phyloP scores from a whole-genome alignment of 2,329 filamentous ascomycete genomes.

The Diaporthe ampelina region DNA sequence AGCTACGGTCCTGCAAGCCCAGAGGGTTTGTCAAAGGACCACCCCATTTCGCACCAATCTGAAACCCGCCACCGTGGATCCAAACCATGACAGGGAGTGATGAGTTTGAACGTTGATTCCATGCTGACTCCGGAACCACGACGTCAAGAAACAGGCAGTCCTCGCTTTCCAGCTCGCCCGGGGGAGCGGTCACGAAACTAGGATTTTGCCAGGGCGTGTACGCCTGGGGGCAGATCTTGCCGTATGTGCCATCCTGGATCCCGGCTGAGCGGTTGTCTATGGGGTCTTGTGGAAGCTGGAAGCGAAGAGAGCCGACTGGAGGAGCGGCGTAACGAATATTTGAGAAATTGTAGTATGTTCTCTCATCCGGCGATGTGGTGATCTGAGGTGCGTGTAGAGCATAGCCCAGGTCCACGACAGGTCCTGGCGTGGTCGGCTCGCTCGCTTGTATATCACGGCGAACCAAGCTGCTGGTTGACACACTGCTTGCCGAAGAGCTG shows the following conservation, averaged over 20 bases:
- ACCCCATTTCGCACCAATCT: conserved; percentile 49
- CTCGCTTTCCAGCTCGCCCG: conserved; percentile 45
- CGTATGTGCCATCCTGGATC: conserved; percentile 40
- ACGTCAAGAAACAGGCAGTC: conserved; percentile 60
- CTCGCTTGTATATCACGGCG: not conserved
- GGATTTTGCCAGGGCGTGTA: conserved; percentile 32
- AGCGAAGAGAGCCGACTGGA: conserved; percentile 43
- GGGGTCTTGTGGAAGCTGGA: conserved; percentile 42
- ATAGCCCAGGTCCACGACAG: conserved; percentile 29
- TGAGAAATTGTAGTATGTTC: conserved; percentile 45
- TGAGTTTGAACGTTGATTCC: conserved; percentile 39
- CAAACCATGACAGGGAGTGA: conserved; percentile 48
- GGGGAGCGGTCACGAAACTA: conserved; percentile 11
- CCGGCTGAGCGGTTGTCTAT: conserved; percentile 30
- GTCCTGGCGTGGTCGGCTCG: not conserved
- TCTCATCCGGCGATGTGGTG: conserved; percentile 15
- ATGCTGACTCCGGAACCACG: conserved; percentile 53
- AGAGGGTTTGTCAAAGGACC: conserved; percentile 47
- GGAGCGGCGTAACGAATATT: conserved; percentile 46
- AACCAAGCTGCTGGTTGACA: not conserved
- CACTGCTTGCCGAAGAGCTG: not conserved
- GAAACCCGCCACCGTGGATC: conserved; percentile 55
- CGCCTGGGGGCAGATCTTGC: conserved; percentile 42
- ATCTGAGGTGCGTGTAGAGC: conserved; percentile 32
- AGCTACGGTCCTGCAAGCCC: conserved; percentile 45